These are phyloP conservation scores for Ophiocordyceps polyrhachis-furcata DNA, from an alignment of 2,329 filamentous ascomycete species.

Conservation along the genomic window DNA sequence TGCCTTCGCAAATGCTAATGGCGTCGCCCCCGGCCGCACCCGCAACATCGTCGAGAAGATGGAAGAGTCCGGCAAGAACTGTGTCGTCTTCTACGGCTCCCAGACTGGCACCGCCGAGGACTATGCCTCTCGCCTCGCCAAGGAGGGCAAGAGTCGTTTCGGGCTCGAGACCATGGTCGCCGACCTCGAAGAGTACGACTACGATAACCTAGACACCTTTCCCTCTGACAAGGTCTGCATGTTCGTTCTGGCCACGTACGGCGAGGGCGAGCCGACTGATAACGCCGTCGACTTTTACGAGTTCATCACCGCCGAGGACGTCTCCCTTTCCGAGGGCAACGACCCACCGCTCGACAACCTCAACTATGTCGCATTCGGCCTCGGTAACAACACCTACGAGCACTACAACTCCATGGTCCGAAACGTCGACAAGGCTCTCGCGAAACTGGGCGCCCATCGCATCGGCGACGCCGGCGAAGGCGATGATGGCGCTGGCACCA, in stretches of 20 bases:
- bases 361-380: constrained; percentile 86
- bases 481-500: constrained; percentile 93
- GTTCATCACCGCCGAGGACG: constrained; percentile 70
- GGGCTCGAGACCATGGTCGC: constrained; percentile 97
- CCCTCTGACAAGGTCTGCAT: constrained; percentile 82
- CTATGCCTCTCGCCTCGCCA: constrained; percentile 87
- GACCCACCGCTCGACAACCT: constrained; percentile 64
- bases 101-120: constrained; percentile 98
- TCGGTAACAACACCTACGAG: constrained; percentile 98
- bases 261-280: constrained; percentile 94
- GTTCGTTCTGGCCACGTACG: constrained; percentile 93
- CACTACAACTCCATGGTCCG: constrained; percentile 99
- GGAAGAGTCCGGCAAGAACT: constrained; percentile 91
- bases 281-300: constrained; percentile 99
- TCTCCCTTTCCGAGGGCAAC: constrained; percentile 55
- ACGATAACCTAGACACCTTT: constrained; percentile 76
- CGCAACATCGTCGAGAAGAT: constrained; percentile 90
- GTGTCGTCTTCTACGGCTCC: constrained; percentile 94
- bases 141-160: constrained; percentile 92
- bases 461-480: constrained; percentile 86
- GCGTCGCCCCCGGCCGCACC: constrained; percentile 62
- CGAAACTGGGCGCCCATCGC: constrained; percentile 64
- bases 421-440: constrained; percentile 64
- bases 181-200: constrained; percentile 95
- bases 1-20: constrained; percentile 50